Base-by-base conservation (phyloP, 1,284 basidiomycete genomes). In the Bjerkandera adusta region DNA sequence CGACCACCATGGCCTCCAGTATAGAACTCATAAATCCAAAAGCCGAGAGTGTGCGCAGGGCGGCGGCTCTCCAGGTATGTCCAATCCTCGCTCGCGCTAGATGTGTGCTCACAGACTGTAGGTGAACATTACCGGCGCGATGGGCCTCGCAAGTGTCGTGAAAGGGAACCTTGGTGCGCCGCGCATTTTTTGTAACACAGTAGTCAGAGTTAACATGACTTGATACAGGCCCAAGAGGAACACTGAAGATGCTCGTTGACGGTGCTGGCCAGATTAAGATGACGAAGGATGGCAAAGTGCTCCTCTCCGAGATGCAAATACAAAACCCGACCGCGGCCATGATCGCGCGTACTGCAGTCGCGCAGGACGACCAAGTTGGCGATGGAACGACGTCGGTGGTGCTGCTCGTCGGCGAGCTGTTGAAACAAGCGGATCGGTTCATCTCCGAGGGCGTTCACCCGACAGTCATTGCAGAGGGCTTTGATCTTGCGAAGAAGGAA, bases 291-390 rank as follows among this genome's bases (percentile, higher is more conserved):
- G 97, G 97, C 59, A 99, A 99, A 73, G 96, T 98, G 36, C 74
- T 99, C 46, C 79, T 99, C 47, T 97, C 95, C 34, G 97, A 99
- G 74, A 99, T 99, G 97, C 97, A 99, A 75, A 99, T 99, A 61
- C 94, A 97, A 67, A 99, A 99, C 68, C 97, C 97, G 15, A 99
- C 97, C 8, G 97, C 97, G 8, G 95, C 97, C 34, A 97, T 99
- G 93, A 96, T 99, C 64, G 97, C 97, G 33, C 84, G 95, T 48
- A 98, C 96, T 33, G 96, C 96, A 26, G 95, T 98, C 13, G 96
- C 96, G 1, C 96, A 99, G 69, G 96, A 99, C 62, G 97, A 99
- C 68, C 95, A 98, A 77, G 95, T 96, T 45, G 97, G 97, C 50
- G 97, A 99, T 68, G 97, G 97, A 42, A 99, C 97, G 32, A 99